Evolutionary conservation across 1,284 basidiomycete species (phyloP), one percentile per base, ranked within the genome.

Genomic region (Ganoderma leucocontextum): DNA sequence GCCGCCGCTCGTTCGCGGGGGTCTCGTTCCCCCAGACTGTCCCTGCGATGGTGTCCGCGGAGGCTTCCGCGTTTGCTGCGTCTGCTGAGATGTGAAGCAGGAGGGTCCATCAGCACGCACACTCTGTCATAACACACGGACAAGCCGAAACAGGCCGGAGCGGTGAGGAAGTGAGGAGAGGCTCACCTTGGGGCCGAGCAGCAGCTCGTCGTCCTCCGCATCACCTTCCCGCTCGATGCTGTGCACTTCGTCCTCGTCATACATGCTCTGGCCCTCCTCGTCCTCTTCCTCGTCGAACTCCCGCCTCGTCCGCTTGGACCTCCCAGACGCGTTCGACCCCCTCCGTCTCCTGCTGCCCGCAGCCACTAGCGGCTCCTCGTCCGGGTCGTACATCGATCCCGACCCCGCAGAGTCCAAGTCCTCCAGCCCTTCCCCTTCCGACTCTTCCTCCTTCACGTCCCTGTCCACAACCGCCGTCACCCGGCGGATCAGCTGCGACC

Each of bases 371-470:
- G 66, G 62, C 1, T 64, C 41, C 9, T 72, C 71, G 15, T 73
- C 70, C 0, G 73, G 73, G 15, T 74, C 75, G 53, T 72, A 75
- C 39, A 68, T 67, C 10, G 73, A 73, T 13, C 73, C 75, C 8
- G 71, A 72, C 9, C 62, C 70, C 19, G 65, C 70, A 1, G 71
- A 71, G 41, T 69, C 74, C 9, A 62, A 55, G 22, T 75, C 74
- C 41, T 65, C 70, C 36, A 71, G 52, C 6, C 74, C 75, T 17
- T 35, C 78, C 47, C 70, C 70, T 5, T 79, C 79, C 33, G 70
- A 71, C 72, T 85, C 84, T 68, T 85, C 82, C 69, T 85, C 79
- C 22, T 83, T 84, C 3, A 83, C 78, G 60, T 85, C 29, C 29
- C 29, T 29, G 29, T 29, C 78, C 22, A 85, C 77, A 4, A 83